Base-by-base conservation (phyloP, 352 stramenopile genomes). In the Pythium chondricola region DNA sequence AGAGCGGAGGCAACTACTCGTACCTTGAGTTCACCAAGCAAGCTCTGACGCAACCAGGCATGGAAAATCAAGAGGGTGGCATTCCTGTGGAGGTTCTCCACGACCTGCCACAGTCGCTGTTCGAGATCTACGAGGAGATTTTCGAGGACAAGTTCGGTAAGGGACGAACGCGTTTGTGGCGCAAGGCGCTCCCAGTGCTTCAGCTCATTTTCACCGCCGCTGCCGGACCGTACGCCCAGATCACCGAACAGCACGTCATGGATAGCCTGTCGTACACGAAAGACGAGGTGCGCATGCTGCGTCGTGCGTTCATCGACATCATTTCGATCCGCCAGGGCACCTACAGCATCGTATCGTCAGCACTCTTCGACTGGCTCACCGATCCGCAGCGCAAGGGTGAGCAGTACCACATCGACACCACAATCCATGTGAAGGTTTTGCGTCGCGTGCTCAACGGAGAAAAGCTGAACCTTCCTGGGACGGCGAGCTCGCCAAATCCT, bases 61-160 rank as follows among this genome's bases (percentile, higher is more conserved):
- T 88, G 71, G 74, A 85, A 20, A 67, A 83, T 26, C 48, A 33
- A 33, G 55, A 52, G 13, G 72, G 65, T 1, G 52, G 51, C 16
- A 69, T 91, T 31, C 65, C 74, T 0, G 63, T 92, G 2, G 70
- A 69, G 9, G 68, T 91, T 8, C 61, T 90, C 5, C 56, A 86
- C 16, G 77, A 93, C 22, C 59, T 93, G 26, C 83, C 83, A 2
- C 68, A 91, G 58, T 81, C 77, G 14, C 56, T 93, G 24, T 84
- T 79, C 55, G 83, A 89, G 36, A 93, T 93, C 45, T 91, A 85
- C 47, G 68, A 71, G 2, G 75, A 89, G 56, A 90, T 93, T 33
- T 93, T 93, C 39, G 75, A 93, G 42, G 83, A 93, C 54, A 93
- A 93, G 61, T 93, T 91, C 43, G 83, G 83, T 24, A 69, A 83